Conservation (phyloP, 2,329 filamentous ascomycete genomes). For the Parasarocladium wereldwijsianum region DNA sequence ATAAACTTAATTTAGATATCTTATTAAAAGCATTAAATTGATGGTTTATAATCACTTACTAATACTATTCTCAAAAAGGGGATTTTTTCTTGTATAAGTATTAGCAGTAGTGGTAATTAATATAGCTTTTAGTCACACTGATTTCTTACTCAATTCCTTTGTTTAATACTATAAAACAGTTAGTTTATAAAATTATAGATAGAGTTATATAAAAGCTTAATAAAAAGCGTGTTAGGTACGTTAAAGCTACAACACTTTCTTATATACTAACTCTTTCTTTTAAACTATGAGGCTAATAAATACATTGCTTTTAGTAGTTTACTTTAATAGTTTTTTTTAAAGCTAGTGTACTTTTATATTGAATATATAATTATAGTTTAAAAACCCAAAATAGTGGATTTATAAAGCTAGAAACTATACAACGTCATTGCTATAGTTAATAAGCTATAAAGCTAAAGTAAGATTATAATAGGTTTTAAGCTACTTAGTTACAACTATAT, state of each 20-base stretch:
- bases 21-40: background rate
- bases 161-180: background rate
- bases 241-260: background rate
- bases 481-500: background rate
- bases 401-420: too few species aligned
- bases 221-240: background rate
- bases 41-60: background rate
- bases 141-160: background rate
- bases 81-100: background rate
- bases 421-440: background rate
- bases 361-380: too few species aligned
- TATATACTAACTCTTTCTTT: too few species aligned
- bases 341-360: background rate
- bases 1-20: background rate
- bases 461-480: background rate
- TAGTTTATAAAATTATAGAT: too few species aligned
- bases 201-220: too few species aligned
- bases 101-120: background rate
- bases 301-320: too few species aligned
- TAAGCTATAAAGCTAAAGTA: background rate
- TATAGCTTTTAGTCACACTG: background rate
- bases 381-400: too few species aligned
- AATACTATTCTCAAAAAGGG: background rate
- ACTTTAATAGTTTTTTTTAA: background rate
- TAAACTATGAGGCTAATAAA: too few species aligned